A percentile compares a stretch with the other conserved stretches of the same genome.
phyloP scores from a whole-genome alignment of 2,329 filamentous ascomycete species.

The Sarocladium oryzae region DNA sequence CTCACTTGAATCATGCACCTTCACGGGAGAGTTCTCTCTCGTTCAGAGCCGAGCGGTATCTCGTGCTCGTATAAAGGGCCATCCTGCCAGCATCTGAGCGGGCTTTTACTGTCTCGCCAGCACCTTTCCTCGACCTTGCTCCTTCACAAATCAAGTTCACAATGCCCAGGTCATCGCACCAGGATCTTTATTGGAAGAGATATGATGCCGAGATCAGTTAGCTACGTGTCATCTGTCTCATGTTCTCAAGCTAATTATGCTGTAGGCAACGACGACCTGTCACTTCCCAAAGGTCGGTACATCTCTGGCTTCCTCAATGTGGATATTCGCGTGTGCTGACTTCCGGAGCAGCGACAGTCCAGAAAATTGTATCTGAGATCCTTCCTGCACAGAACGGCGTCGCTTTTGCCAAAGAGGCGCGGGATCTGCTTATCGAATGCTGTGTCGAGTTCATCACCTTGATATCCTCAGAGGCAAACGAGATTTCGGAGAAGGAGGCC shows the following conservation, averaged over 20 bases:
- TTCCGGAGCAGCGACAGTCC: constrained; percentile 52
- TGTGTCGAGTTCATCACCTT: constrained; percentile 99
- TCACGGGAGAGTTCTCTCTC: not conserved
- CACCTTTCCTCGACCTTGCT: not conserved
- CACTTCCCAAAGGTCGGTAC: constrained; percentile 54
- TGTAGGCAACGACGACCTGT: constrained; percentile 55
- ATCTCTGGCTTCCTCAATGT: not conserved
- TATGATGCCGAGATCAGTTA: constrained; percentile 18
- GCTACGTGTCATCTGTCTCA: constrained; percentile 5
- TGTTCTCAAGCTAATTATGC: not conserved
- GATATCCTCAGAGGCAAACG: constrained; percentile 97
- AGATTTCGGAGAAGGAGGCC: constrained; percentile 96
- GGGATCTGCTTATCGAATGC: constrained; percentile 94
- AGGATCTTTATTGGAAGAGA: constrained; percentile 20
- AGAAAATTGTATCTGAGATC: constrained; percentile 90
- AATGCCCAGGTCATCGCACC: not conserved
- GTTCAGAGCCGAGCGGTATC: not conserved
- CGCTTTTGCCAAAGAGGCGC: constrained; percentile 89
- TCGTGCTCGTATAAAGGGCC: not conserved
- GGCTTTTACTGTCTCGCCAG: not conserved
- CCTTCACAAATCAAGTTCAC: not conserved
- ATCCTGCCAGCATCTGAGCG: not conserved
- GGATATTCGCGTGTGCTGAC: constrained; percentile 19
- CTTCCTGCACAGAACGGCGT: constrained; percentile 68
- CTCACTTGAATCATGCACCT: no score